Conservation (phyloP, 192 early-diverging fungal species). For the Coemansia sp. region DNA sequence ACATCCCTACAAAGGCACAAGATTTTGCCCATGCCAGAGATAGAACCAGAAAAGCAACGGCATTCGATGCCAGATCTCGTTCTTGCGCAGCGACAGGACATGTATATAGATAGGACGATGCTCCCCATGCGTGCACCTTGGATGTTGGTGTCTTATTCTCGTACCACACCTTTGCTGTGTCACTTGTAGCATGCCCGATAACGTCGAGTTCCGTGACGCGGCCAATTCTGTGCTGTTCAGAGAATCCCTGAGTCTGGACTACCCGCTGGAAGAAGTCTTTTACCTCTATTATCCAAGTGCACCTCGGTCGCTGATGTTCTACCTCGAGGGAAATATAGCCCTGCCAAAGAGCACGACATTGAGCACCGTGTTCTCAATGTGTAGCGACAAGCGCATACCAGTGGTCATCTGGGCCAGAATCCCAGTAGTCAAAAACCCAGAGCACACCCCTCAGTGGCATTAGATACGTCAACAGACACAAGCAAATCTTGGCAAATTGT, state of each 20-base stretch:
- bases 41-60: background rate
- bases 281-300: conserved; percentile 39
- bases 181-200: conserved; percentile 18
- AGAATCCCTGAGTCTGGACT: conserved; percentile 36
- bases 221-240: conserved; percentile 30
- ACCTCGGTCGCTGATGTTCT: conserved; percentile 40
- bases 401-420: conserved; percentile 36
- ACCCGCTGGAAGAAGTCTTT: conserved; percentile 46
- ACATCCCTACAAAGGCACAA: background rate
- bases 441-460: conserved; percentile 26
- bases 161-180: background rate
- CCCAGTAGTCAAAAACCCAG: conserved; percentile 12
- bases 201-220: conserved; percentile 50
- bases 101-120: background rate
- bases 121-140: background rate
- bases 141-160: background rate
- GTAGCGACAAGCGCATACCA: conserved; percentile 13
- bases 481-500: background rate
- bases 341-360: conserved; percentile 28
- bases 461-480: background rate
- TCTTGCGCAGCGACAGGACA: background rate
- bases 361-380: conserved; percentile 8
- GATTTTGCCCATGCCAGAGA: background rate
- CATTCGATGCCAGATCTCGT: background rate
- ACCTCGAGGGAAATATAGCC: conserved; percentile 26